Conservation (phyloP, 2,329 filamentous ascomycete genomes). For the Diaporthe helianthi region DNA sequence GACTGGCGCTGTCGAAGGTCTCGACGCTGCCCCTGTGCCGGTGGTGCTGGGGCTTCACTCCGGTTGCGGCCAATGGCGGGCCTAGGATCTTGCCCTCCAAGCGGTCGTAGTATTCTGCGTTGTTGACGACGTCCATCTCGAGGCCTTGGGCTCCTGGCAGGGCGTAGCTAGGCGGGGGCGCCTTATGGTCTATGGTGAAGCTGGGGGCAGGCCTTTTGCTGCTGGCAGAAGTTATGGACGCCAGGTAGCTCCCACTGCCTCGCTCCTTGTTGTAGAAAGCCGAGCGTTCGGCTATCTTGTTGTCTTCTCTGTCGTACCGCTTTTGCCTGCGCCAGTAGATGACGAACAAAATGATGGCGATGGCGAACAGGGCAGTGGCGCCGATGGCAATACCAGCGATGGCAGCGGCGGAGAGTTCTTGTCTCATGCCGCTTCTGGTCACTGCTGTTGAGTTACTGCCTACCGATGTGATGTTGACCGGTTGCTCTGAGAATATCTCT, state of each 20-base stretch:
- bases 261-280: conserved; percentile 33
- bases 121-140: too few relatives aligned
- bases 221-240: too few relatives aligned
- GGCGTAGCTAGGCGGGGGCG: conserved; percentile 25
- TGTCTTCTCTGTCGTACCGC: conserved; percentile 42
- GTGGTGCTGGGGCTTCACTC: too few relatives aligned
- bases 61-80: conserved; percentile 11
- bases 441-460: too few relatives aligned
- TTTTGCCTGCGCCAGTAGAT: conserved; percentile 57
- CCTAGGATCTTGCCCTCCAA: conserved; percentile 41
- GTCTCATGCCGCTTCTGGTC: too few relatives aligned
- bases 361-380: conserved; percentile 50
- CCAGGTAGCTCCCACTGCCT: conserved; percentile 35
- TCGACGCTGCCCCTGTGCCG: too few relatives aligned
- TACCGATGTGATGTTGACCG: conserved; percentile 48
- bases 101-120: conserved; percentile 50
- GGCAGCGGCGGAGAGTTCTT: conserved; percentile 52
- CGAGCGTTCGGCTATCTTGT: too few relatives aligned
- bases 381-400: conserved; percentile 62
- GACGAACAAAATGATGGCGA: conserved; percentile 52
- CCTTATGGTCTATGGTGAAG: conserved; percentile 36
- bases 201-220: too few relatives aligned
- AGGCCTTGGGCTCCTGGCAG: too few relatives aligned
- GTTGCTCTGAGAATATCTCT: too few relatives aligned
- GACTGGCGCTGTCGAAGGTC: not conserved